Evolutionary conservation across 768 basidiomycete genomes (phyloP).

Genomic region (Mycena epipterygia): DNA sequence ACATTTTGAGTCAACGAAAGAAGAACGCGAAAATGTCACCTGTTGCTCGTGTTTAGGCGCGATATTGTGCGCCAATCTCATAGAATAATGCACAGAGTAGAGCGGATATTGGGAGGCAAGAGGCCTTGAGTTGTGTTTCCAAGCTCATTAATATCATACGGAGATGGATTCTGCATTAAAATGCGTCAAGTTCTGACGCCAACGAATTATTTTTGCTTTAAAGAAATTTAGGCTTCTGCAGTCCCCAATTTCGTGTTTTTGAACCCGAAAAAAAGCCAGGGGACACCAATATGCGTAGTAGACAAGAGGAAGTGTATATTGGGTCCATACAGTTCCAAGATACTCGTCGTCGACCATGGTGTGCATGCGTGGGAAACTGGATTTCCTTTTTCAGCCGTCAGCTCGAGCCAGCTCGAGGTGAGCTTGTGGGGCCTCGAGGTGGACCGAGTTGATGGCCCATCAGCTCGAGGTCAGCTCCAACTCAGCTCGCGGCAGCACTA

Average conservation of each 20-base stretch:
- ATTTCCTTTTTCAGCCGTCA: not conserved
- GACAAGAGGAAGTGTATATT: not conserved
- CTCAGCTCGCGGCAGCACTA: conserved; percentile 18
- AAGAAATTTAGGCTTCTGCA: not conserved
- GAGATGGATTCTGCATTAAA: not conserved
- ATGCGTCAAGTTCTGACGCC: not conserved
- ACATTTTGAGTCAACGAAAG: too few species aligned
- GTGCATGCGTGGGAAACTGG: not conserved
- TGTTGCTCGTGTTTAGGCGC: too few species aligned
- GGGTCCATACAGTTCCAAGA: not conserved
- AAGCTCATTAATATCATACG: too few species aligned
- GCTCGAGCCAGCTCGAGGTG: conserved; percentile 2
- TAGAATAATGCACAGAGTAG: too few species aligned
- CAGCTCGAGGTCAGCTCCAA: not conserved
- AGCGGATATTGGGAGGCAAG: too few species aligned
- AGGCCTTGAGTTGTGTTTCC: too few species aligned
- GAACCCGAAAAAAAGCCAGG: not conserved
- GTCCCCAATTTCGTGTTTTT: not conserved
- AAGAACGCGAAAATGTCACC: too few species aligned
- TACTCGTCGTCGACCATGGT: not conserved
- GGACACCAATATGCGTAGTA: not conserved
- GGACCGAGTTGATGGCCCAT: conserved; percentile 15
- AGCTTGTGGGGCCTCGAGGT: conserved; percentile 7
- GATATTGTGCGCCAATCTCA: too few species aligned
- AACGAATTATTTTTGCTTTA: not conserved